phyloP scores from a whole-genome alignment of 2,329 filamentous ascomycete species.

The Fusarium napiforme region DNA sequence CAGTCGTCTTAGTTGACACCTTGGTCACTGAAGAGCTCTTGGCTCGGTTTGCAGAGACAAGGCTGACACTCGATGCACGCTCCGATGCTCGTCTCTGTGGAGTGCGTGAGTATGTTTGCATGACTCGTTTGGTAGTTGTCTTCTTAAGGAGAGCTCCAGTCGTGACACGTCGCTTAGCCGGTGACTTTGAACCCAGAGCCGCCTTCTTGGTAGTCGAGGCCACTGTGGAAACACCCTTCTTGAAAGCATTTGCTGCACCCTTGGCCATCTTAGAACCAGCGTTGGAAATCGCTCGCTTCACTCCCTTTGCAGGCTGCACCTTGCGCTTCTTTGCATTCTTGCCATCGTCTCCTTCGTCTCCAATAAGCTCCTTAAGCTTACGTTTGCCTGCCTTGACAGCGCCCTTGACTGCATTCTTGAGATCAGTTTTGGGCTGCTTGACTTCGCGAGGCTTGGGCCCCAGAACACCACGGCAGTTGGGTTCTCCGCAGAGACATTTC shows the following conservation, averaged over 20 bases:
- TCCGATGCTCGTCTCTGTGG: slow-evolving; percentile 39
- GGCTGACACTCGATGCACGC: slow-evolving; percentile 36
- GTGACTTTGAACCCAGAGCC: slow-evolving; percentile 38
- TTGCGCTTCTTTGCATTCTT: slow-evolving; percentile 63
- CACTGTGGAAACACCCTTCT: slow-evolving; percentile 51
- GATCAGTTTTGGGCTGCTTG: slow-evolving; percentile 59
- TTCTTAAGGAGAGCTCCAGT: slow-evolving; percentile 46
- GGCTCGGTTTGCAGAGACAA: slow-evolving; percentile 24
- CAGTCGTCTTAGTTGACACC: slow-evolving; percentile 28
- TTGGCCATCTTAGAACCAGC: slow-evolving; percentile 52
- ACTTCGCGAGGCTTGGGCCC: slow-evolving; percentile 70
- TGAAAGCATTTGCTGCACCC: slow-evolving; percentile 51
- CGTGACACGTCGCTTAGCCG: slow-evolving; percentile 42
- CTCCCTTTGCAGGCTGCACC: slow-evolving; percentile 48
- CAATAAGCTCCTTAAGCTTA: slow-evolving; percentile 65
- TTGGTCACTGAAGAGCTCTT: slow-evolving; percentile 25
- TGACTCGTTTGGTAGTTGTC: slow-evolving; percentile 44
- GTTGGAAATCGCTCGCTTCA: slow-evolving; percentile 50
- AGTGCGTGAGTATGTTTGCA: slow-evolving; percentile 45
- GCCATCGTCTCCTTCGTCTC: slow-evolving; percentile 51
- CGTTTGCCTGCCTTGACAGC: slow-evolving; percentile 63
- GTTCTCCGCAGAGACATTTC: slow-evolving; percentile 71
- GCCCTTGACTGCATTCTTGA: slow-evolving; percentile 53
- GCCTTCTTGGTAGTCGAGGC: slow-evolving; percentile 46
- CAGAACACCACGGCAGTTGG: slow-evolving; percentile 72